Conservation (phyloP, 441 rosid species). For the Pelargonium myrrhifolium region DNA sequence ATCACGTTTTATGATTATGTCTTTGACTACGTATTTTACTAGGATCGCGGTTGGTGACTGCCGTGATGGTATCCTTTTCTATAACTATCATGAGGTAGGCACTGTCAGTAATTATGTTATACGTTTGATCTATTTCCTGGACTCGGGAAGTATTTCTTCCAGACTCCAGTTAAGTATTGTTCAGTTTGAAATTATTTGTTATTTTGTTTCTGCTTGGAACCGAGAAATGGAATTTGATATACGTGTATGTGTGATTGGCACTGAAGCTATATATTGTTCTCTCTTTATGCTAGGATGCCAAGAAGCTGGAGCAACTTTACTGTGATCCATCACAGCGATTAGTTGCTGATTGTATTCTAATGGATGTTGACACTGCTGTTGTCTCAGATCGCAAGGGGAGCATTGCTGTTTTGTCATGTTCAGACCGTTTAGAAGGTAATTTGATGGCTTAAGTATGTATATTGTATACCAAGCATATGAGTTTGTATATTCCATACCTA, state of each 20-base stretch:
- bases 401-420: constrained; percentile 76
- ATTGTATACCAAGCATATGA: too few species aligned
- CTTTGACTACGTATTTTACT: constrained; percentile 63
- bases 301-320: constrained; percentile 74
- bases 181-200: background rate
- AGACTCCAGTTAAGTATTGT: background rate
- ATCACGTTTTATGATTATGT: constrained; percentile 82
- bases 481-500: background rate
- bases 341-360: constrained; percentile 88
- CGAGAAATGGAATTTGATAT: background rate
- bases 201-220: background rate
- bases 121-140: background rate
- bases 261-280: constrained; percentile 15
- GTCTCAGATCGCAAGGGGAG: constrained; percentile 98
- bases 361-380: constrained; percentile 73
- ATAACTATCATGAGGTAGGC: constrained; percentile 78
- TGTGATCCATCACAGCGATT: constrained; percentile 96
- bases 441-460: constrained; percentile 7
- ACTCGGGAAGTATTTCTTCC: background rate
- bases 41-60: constrained; percentile 97
- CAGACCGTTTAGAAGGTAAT: constrained; percentile 60
- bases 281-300: constrained; percentile 50
- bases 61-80: constrained; percentile 95
- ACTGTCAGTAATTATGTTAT: constrained; percentile 8
- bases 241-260: constrained; percentile 13